Percentiles rank a stretch among this genome's conserved stretches.
Conservation (phyloP, 495 filamentous ascomycete species). For the Pseudotulostoma volvatum region DNA sequence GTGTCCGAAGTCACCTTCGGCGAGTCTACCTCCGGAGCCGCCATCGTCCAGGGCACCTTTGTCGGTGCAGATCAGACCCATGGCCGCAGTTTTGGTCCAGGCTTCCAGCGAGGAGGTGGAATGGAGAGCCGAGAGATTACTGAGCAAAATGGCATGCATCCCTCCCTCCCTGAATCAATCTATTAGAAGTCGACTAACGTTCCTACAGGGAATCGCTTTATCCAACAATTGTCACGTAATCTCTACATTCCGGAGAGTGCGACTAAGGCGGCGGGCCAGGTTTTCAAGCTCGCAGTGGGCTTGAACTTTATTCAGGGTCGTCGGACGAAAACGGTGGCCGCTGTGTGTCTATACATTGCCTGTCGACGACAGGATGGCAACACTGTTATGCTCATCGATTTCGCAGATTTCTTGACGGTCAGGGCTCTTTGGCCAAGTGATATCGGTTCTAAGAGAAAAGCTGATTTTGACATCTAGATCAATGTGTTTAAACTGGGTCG, state of each 20-base stretch:
- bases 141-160: conserved; percentile 45
- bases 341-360: conserved; percentile 73
- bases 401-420: conserved; percentile 68
- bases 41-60: conserved; percentile 78
- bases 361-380: conserved; percentile 53
- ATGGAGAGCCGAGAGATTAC: conserved; percentile 55
- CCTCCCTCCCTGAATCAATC: background rate
- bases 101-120: conserved; percentile 37
- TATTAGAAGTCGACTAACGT: background rate
- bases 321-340: conserved; percentile 64
- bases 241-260: conserved; percentile 41
- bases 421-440: too few species aligned
- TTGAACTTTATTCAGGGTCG: conserved; percentile 80
- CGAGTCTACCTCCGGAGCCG: conserved; percentile 65
- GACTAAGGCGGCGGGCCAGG: conserved; percentile 43
- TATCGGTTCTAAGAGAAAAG: too few species aligned
- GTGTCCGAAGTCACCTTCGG: conserved; percentile 84
- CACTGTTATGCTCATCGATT: conserved; percentile 75
- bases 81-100: conserved; percentile 42
- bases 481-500: conserved; percentile 87
- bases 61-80: conserved; percentile 66
- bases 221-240: conserved; percentile 31
- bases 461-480: too few species aligned
- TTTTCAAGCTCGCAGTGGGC: conserved; percentile 61
- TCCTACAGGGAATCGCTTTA: conserved; percentile 31